phyloP scores from a whole-genome alignment of 176 grass and related monocot genomes.

The Avena insularis region DNA sequence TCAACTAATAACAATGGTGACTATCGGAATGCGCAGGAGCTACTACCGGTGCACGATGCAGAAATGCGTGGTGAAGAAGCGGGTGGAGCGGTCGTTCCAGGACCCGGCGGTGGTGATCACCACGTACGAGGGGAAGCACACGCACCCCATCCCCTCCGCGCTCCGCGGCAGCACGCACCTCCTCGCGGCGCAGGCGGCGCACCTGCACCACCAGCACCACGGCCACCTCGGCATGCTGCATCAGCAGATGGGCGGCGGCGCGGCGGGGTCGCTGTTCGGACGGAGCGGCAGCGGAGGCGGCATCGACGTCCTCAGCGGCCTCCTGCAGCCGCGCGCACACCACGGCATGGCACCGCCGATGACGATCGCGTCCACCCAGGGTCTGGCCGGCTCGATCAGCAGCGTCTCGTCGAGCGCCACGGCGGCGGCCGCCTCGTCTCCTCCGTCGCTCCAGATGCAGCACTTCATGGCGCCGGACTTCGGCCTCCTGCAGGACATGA shows the following conservation, averaged over 20 bases:
- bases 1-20: background rate
- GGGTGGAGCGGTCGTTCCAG: conserved; percentile 87
- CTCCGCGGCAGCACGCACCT: conserved; percentile 81
- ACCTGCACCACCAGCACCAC: conserved; percentile 41
- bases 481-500: conserved; percentile 88
- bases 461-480: conserved; percentile 71
- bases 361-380: conserved; percentile 5
- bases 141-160: conserved; percentile 73
- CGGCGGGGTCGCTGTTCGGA: conserved; percentile 32
- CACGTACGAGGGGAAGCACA: conserved; percentile 96
- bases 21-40: conserved; percentile 62
- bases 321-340: conserved; percentile 33
- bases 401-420: background rate
- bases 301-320: conserved; percentile 51
- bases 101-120: conserved; percentile 88
- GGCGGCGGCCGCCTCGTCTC: background rate
- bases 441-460: conserved; percentile 61
- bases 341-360: conserved; percentile 27
- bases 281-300: conserved; percentile 7
- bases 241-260: conserved; percentile 21
- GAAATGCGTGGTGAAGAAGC: conserved; percentile 97
- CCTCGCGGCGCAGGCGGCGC: conserved; percentile 50
- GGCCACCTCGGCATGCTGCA: conserved; percentile 35
- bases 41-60: conserved; percentile 98
- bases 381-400: conserved; percentile 36